Percentiles rank a stretch among this genome's conserved stretches.
Conservation (phyloP, 1,139 yeast genomes). For the Suhomyces chickasaworum region DNA sequence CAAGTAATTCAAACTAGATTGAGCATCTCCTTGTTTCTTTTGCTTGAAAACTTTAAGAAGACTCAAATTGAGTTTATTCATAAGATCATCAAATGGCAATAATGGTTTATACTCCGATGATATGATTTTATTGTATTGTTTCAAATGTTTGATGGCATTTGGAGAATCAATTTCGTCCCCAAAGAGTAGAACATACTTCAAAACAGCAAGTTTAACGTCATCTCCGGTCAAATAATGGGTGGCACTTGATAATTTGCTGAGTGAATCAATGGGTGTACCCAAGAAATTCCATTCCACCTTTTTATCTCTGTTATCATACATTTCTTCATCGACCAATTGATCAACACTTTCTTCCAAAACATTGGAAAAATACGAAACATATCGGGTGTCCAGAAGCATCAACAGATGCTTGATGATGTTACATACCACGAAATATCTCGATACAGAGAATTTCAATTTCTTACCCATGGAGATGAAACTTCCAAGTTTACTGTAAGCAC, state of each 20-base stretch:
- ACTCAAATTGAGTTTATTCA: constrained; percentile 21
- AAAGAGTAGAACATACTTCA: constrained; percentile 19
- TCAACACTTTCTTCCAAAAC: constrained; percentile 15
- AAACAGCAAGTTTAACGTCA: constrained; percentile 11
- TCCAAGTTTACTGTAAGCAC: constrained; percentile 60
- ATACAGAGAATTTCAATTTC: constrained; percentile 41
- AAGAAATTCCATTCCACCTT: constrained; percentile 45
- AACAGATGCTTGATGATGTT: constrained; percentile 41
- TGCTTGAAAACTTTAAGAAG: constrained; percentile 29
- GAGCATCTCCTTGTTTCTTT: constrained; percentile 24
- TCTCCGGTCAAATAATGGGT: constrained; percentile 1
- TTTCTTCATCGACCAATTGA: constrained; percentile 9
- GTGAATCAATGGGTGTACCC: neutral
- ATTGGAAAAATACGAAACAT: constrained; percentile 29
- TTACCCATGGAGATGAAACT: constrained; percentile 58
- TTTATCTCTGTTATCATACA: constrained; percentile 52
- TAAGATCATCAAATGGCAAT: constrained; percentile 7
- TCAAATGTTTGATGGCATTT: constrained; percentile 8
- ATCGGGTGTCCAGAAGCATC: constrained; percentile 38
- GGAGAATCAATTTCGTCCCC: constrained; percentile 11
- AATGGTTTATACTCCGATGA: constrained; percentile 9
- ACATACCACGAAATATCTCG: constrained; percentile 36
- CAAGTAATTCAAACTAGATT: constrained; percentile 33
- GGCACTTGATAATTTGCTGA: constrained; percentile 3
- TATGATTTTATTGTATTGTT: constrained; percentile 13